A percentile compares a stretch with the other conserved stretches of the same genome.
Evolutionary conservation across 495 filamentous ascomycete species (phyloP).

Genomic region (Evernia prunastri): DNA sequence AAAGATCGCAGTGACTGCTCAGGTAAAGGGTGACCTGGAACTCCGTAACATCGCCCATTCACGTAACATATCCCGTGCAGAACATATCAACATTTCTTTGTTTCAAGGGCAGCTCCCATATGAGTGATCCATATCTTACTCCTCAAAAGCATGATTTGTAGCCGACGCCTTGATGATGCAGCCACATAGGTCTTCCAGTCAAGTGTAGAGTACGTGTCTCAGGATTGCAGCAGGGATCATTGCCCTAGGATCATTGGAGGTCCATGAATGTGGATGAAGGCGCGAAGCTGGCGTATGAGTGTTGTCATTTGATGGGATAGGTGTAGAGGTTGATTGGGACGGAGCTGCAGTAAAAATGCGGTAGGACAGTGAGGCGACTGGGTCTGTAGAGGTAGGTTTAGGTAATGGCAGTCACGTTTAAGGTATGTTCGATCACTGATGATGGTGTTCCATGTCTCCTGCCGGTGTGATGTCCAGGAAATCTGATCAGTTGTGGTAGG

Average conservation of each 20-base stretch:
- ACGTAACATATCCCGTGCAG: no score
- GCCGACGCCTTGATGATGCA: neutral
- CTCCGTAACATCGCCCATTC: no score
- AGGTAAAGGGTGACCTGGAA: no score
- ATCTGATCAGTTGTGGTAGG: no score
- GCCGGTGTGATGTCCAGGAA: no score
- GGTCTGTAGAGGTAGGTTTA: neutral
- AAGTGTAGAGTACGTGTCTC: neutral
- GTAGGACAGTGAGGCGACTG: neutral
- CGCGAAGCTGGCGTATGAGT: neutral
- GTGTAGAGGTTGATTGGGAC: neutral
- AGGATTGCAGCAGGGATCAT: neutral
- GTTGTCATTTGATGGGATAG: neutral
- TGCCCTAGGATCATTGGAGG: neutral
- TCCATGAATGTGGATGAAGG: neutral
- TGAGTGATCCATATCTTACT: neutral
- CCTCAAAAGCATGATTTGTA: neutral
- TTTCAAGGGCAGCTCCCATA: no score
- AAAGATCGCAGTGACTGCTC: no score
- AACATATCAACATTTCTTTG: no score
- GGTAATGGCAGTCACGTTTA: neutral
- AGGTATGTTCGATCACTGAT: neutral
- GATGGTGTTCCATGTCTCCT: neutral
- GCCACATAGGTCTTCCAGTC: neutral
- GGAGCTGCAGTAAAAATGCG: neutral